phyloP scores from a whole-genome alignment of 179 eudicot species.

The Vitellaria paradoxa region DNA sequence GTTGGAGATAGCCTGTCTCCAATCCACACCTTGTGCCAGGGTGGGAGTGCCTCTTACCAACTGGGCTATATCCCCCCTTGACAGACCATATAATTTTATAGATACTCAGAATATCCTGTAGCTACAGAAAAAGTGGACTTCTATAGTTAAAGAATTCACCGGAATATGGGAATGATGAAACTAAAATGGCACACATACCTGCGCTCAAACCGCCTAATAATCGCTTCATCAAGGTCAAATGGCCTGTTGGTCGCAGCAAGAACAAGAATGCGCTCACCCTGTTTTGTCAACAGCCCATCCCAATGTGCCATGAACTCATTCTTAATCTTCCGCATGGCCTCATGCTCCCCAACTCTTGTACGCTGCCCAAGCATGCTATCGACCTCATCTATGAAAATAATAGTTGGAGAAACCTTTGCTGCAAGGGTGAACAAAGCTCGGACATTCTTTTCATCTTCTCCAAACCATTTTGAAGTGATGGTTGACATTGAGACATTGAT shows the following conservation, averaged over 20 bases:
- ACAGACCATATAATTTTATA: not conserved
- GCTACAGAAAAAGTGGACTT: not conserved
- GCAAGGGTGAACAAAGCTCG: slow-evolving; percentile 89
- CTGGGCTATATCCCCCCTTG: no score
- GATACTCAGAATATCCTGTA: not conserved
- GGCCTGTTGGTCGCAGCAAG: slow-evolving; percentile 98
- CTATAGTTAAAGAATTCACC: not conserved
- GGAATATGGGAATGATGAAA: not conserved
- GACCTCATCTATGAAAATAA: slow-evolving; percentile 88
- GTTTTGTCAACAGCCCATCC: slow-evolving; percentile 85
- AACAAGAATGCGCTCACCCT: slow-evolving; percentile 85
- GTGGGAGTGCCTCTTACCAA: no score
- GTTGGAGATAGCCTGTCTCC: no score
- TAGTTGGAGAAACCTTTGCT: slow-evolving; percentile 86
- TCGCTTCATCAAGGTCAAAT: slow-evolving; percentile 94
- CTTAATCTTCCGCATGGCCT: slow-evolving; percentile 94
- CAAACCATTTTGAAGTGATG: slow-evolving; percentile 97
- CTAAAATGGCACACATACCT: slow-evolving; percentile 38
- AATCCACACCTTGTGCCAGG: no score
- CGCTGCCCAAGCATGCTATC: slow-evolving; percentile 97
- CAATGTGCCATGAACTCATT: slow-evolving; percentile 96
- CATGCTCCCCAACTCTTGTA: slow-evolving; percentile 92
- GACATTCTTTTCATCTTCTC: slow-evolving; percentile 95
- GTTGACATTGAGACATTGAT: slow-evolving; percentile 96
- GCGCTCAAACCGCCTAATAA: slow-evolving; percentile 95